These are phyloP conservation scores for Mycena rebaudengoi DNA, from an alignment of 768 basidiomycete species.

Conservation along the genomic window DNA sequence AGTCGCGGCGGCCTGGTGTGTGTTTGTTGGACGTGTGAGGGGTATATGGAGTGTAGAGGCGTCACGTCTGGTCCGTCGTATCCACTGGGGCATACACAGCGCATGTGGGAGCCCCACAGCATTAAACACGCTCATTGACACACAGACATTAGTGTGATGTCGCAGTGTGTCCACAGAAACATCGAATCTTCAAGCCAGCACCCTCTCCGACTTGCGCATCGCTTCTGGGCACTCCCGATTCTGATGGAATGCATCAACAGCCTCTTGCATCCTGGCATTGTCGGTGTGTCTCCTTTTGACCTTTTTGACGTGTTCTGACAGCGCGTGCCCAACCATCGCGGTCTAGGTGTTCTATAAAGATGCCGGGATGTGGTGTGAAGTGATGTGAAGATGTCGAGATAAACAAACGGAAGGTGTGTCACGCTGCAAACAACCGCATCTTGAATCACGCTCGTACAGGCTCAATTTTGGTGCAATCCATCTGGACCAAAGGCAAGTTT, in stretches of 20 bases:
- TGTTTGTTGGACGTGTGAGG: too few relatives aligned
- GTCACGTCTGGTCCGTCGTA: too few relatives aligned
- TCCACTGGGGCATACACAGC: too few relatives aligned
- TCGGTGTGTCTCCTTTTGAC: not conserved
- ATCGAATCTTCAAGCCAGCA: too few relatives aligned
- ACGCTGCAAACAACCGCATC: not conserved
- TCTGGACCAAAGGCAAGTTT: not conserved
- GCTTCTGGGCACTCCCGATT: not conserved
- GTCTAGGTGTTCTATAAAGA: not conserved
- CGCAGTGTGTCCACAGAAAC: too few relatives aligned
- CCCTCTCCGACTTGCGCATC: not conserved
- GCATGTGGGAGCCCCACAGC: too few relatives aligned
- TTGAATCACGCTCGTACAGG: not conserved
- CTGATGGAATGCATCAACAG: not conserved
- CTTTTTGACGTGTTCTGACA: not conserved
- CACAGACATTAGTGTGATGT: too few relatives aligned
- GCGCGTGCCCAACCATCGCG: not conserved
- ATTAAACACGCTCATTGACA: too few relatives aligned
- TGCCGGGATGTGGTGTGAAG: not conserved
- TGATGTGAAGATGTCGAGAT: not conserved
- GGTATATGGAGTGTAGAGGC: too few relatives aligned
- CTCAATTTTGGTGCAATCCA: not conserved
- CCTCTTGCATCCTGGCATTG: not conserved
- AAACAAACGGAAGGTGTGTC: not conserved
- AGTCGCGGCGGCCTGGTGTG: too few relatives aligned